These are phyloP conservation scores for Platismatia glauca DNA, from an alignment of 495 filamentous ascomycete genomes.

Conservation along the genomic window DNA sequence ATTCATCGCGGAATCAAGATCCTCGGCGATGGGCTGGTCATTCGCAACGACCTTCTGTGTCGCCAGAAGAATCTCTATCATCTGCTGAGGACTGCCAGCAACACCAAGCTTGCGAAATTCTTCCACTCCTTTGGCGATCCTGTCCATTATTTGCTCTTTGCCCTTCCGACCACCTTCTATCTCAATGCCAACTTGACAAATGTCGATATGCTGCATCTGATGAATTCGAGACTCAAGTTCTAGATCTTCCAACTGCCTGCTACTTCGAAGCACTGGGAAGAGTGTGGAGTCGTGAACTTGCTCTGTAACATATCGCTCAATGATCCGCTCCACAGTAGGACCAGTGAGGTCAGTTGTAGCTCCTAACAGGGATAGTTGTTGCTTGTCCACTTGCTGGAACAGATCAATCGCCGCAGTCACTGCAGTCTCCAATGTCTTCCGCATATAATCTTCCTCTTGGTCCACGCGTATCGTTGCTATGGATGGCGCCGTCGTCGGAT, in stretches of 20 bases:
- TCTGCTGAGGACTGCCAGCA: slow-evolving; percentile 83
- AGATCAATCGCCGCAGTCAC: slow-evolving; percentile 91
- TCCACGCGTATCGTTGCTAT: slow-evolving; percentile 50
- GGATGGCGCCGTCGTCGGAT: slow-evolving; percentile 33
- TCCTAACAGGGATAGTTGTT: slow-evolving; percentile 84
- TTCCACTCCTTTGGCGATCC: slow-evolving; percentile 70
- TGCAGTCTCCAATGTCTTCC: slow-evolving; percentile 76
- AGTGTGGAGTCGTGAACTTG: slow-evolving; percentile 83
- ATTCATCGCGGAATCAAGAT: slow-evolving; percentile 8
- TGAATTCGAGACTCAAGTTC: slow-evolving; percentile 84
- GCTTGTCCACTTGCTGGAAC: slow-evolving; percentile 91
- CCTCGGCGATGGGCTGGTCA: slow-evolving; percentile 23
- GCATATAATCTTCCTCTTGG: slow-evolving; percentile 82
- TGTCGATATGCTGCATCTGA: slow-evolving; percentile 87
- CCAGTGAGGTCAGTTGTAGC: slow-evolving; percentile 92
- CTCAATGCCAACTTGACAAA: slow-evolving; percentile 84
- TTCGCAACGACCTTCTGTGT: slow-evolving; percentile 77
- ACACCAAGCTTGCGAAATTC: slow-evolving; percentile 81
- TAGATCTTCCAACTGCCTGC: slow-evolving; percentile 72
- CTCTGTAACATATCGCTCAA: slow-evolving; percentile 91
- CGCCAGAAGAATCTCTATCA: slow-evolving; percentile 80
- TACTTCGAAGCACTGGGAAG: slow-evolving; percentile 70
- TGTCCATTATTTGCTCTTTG: slow-evolving; percentile 62
- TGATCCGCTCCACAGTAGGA: slow-evolving; percentile 80
- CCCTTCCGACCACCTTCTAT: slow-evolving; percentile 62